A percentile compares a stretch with the other conserved stretches of the same genome.
Evolutionary conservation across 352 stramenopile genomes (phyloP).

Genomic region (Peronospora destructor): DNA sequence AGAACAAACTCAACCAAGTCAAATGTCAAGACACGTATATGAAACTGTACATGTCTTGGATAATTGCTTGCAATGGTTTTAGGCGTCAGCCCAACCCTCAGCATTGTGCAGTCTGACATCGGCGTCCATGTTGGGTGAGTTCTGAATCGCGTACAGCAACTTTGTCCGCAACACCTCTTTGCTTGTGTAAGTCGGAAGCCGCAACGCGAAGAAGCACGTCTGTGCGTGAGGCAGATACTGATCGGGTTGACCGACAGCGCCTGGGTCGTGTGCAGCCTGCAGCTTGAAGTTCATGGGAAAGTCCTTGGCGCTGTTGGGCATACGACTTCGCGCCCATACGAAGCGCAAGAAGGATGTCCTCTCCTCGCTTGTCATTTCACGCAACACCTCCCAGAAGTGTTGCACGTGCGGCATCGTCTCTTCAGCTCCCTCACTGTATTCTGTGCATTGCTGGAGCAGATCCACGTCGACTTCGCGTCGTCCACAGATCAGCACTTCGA

Average conservation of each 20-base stretch:
- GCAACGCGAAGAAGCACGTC: slow-evolving; percentile 98
- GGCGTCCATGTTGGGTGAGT: slow-evolving; percentile 94
- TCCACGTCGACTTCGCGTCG: slow-evolving; percentile 95
- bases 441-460: slow-evolving; percentile 91
- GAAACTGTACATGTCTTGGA: neutral
- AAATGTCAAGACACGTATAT: neutral
- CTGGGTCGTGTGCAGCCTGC: slow-evolving; percentile 76
- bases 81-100: slow-evolving; percentile 83
- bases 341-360: slow-evolving; percentile 95
- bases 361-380: slow-evolving; percentile 93
- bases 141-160: slow-evolving; percentile 91
- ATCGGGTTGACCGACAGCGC: slow-evolving; percentile 68
- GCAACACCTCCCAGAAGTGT: slow-evolving; percentile 94
- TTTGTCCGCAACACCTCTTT: slow-evolving; percentile 83
- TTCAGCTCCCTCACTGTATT: slow-evolving; percentile 94
- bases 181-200: slow-evolving; percentile 91
- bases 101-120: slow-evolving; percentile 89
- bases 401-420: slow-evolving; percentile 87
- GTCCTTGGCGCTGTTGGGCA: slow-evolving; percentile 95
- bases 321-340: slow-evolving; percentile 94
- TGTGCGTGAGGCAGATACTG: slow-evolving; percentile 95
- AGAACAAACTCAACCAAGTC: too few species aligned
- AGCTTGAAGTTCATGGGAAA: slow-evolving; percentile 95
- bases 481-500: slow-evolving; percentile 95
- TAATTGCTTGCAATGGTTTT: slow-evolving; percentile 11